Percentiles rank a stretch among this genome's conserved stretches.
Evolutionary conservation across 176 grass and related monocot genomes (phyloP).

Genomic region (Dactylis glomerata): DNA sequence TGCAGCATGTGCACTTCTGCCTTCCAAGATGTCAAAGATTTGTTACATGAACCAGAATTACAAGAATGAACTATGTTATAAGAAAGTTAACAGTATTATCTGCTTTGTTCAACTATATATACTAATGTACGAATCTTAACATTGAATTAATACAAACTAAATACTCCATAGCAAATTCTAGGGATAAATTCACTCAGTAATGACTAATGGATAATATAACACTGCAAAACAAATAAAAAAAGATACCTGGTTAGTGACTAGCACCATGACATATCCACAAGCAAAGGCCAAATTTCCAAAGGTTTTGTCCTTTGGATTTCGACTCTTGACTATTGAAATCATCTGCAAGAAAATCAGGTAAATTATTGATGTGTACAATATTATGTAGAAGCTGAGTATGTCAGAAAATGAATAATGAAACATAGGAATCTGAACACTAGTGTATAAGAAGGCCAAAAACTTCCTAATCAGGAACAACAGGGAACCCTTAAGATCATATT

Average conservation of each 20-base stretch:
- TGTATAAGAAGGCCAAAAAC: not conserved
- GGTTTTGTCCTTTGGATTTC: conserved; percentile 48
- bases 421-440: not conserved
- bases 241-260: conserved; percentile 45
- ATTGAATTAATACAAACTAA: not conserved
- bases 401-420: not conserved
- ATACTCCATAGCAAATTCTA: not conserved
- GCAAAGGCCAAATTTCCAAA: conserved; percentile 48
- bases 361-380: conserved; percentile 13
- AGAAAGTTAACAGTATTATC: not conserved
- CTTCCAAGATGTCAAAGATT: not conserved
- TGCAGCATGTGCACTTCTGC: not conserved
- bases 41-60: not conserved
- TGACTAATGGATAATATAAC: not conserved
- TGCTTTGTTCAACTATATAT: not conserved
- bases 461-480: not conserved
- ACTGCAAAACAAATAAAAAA: not conserved
- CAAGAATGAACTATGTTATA: not conserved
- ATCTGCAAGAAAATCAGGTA: conserved; percentile 34
- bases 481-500: not conserved
- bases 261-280: conserved; percentile 53
- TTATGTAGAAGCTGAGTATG: not conserved
- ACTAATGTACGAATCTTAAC: not conserved
- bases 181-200: not conserved
- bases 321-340: conserved; percentile 51